Evolutionary conservation across 257 asterid genomes (phyloP), one percentile per base, ranked within the genome.

Genomic region (Solanum sparsipilum): DNA sequence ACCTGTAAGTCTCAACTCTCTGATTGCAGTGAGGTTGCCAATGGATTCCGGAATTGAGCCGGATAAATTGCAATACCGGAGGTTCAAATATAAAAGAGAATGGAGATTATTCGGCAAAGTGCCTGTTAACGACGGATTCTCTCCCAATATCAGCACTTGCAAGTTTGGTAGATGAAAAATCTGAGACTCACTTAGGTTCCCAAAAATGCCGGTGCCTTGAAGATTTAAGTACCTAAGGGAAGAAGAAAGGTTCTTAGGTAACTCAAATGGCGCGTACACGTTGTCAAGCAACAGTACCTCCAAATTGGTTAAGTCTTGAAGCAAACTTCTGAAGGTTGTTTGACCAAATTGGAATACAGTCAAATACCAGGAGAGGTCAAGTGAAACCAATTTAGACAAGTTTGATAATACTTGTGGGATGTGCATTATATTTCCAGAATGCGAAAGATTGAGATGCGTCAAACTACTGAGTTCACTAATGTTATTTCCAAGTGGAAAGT

Each of bases 1-100:
- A 7, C 41, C 0, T 38, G 0, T 0, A 36, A 36, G 39, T 1
- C 0, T 36, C 2, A 36, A 36, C 39, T 36, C 1, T 36, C 0
- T 34, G 1, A 34, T 34, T 1, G 36, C 6, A 34, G 36, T 34
- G 34, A 32, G 34, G 34, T 32, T 32, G 3, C 34, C 34, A 32
- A 32, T 3, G 34, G 34, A 32, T 32, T 32, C 34, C 3, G 34
- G 34, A 32, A 32, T 32, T 3, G 34, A 32, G 34, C 34, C 34
- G 6, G 32, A 31, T 31, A 34, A 0, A 5, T 4, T 0, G 6
- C 35, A 31, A 31, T 31, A 2, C 32, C 32, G 3, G 3, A 31
- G 3, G 32, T 31, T 31, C 32, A 31, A 31, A 31, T 31, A 2
- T 2, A 2, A 31, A 31, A 31, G 3, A 31, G 5, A 34, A 34